phyloP scores from a whole-genome alignment of 345 rosid species.

The Pseudoturritis turrita region DNA sequence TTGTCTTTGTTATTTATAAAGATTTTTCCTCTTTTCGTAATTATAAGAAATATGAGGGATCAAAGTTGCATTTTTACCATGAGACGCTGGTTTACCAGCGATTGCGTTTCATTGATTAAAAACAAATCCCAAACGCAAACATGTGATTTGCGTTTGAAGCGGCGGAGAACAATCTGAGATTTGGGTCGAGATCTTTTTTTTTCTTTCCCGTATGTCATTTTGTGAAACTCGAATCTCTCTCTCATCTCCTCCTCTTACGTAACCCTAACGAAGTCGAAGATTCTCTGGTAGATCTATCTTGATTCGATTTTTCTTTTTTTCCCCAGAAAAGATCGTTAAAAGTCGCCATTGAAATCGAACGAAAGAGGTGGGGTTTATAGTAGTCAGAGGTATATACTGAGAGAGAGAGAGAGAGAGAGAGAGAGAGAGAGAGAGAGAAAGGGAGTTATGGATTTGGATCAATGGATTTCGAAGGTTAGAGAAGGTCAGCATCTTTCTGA shows the following conservation, averaged over 20 bases:
- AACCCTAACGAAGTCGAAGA: constrained; percentile 30
- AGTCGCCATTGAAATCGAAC: constrained; percentile 17
- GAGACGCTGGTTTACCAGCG: not conserved
- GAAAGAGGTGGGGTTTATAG: not conserved
- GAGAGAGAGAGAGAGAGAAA: not conserved
- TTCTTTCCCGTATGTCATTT: not conserved
- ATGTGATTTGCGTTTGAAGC: constrained; percentile 23
- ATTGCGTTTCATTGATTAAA: not conserved
- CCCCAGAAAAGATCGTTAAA: not conserved
- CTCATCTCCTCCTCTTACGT: constrained; percentile 17
- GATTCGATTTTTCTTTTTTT: constrained; percentile 3
- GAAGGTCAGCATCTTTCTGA: constrained; percentile 93
- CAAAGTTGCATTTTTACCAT: not conserved
- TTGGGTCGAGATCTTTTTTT: constrained; percentile 12
- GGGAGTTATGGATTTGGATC: constrained; percentile 91
- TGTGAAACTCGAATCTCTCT: constrained; percentile 26
- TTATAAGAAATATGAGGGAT: not conserved
- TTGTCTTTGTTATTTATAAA: not conserved
- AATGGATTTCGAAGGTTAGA: constrained; percentile 93
- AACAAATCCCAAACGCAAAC: not conserved
- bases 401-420: too few species aligned
- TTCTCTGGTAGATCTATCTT: constrained; percentile 24
- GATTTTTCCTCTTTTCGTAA: not conserved
- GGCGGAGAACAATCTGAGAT: constrained; percentile 21
- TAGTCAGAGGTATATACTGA: constrained; percentile 3